Evolutionary conservation across 306 rosid genomes (phyloP).

Genomic region (Myrica gale): DNA sequence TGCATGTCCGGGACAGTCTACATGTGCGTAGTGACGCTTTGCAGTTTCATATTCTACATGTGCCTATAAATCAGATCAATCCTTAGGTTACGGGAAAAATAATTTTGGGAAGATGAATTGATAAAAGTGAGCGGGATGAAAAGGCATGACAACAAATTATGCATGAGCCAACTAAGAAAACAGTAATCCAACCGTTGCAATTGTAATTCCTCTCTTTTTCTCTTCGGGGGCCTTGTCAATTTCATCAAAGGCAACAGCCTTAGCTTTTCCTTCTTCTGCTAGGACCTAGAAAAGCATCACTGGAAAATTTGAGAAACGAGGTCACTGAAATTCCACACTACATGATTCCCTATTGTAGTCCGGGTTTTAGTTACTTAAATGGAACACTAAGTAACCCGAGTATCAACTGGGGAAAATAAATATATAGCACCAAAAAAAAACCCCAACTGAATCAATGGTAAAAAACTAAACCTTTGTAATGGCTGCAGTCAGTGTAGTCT

Average conservation of each 20-base stretch:
- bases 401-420: neutral
- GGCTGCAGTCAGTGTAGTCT: constrained; percentile 94
- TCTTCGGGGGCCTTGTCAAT: constrained; percentile 98
- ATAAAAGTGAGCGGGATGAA: neutral
- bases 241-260: constrained; percentile 88
- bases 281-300: constrained; percentile 50
- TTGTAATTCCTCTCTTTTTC: constrained; percentile 91
- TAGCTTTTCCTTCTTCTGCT: constrained; percentile 91
- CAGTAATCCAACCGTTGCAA: constrained; percentile 68
- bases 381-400: neutral
- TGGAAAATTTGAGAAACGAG: constrained; percentile 21
- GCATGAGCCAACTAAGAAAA: constrained; percentile 1
- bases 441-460: constrained; percentile 5
- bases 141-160: constrained; percentile 10
- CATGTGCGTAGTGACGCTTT: constrained; percentile 91
- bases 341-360: neutral
- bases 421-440: neutral
- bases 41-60: constrained; percentile 89
- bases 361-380: neutral
- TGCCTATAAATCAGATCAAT: constrained; percentile 48
- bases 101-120: neutral
- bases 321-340: neutral
- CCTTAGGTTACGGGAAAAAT: constrained; percentile 7
- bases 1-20: constrained; percentile 98
- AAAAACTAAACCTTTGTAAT: constrained; percentile 77